These are phyloP conservation scores for Corrigiola litoralis DNA, from an alignment of 179 eudicot genomes.

Conservation along the genomic window DNA sequence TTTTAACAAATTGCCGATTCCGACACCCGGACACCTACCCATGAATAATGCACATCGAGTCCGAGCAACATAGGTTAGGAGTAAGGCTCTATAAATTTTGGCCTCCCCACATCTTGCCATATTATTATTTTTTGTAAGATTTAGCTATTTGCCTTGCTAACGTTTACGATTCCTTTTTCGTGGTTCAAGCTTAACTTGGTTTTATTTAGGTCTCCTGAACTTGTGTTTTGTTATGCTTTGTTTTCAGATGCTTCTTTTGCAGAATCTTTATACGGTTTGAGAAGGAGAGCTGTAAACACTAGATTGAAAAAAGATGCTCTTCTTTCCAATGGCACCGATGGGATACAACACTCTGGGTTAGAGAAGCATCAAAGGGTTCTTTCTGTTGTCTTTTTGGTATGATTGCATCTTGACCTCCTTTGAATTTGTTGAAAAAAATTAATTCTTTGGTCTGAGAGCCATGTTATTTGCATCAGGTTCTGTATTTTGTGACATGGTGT, in stretches of 20 bases:
- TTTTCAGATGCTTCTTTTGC: constrained; percentile 86
- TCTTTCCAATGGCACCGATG: constrained; percentile 37
- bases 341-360: constrained; percentile 52
- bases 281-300: constrained; percentile 67
- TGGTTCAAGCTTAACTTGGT: neutral
- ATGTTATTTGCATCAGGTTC: neutral
- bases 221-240: constrained; percentile 10
- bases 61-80: neutral
- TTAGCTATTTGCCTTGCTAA: neutral
- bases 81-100: neutral
- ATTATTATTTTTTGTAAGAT: neutral
- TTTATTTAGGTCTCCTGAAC: neutral
- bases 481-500: neutral
- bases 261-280: constrained; percentile 88
- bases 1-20: too few species aligned
- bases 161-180: neutral
- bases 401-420: constrained; percentile 2
- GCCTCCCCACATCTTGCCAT: too few species aligned
- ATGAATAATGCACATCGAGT: too few species aligned
- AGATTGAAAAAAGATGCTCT: constrained; percentile 46
- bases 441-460: neutral
- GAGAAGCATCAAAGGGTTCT: constrained; percentile 79
- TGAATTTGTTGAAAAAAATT: neutral
- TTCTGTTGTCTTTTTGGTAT: constrained; percentile 89
- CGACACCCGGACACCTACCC: too few species aligned